A percentile compares a stretch with the other conserved stretches of the same genome.
phyloP scores from a whole-genome alignment of 2,329 filamentous ascomycete genomes.

The Davidsoniella eucalypti region DNA sequence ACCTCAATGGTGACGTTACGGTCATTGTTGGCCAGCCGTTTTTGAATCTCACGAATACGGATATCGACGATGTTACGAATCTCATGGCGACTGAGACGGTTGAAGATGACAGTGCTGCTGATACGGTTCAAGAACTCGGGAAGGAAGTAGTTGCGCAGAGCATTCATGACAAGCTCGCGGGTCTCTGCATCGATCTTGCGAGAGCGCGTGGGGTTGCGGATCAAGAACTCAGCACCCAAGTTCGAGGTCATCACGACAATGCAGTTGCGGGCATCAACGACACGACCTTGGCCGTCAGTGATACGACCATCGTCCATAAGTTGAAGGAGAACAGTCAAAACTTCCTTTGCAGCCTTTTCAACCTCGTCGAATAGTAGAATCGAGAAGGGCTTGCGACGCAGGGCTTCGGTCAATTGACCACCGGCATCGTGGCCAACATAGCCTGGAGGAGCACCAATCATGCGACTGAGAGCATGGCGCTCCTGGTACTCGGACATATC shows the following conservation, averaged over 20 bases:
- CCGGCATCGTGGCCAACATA: constrained; percentile 95
- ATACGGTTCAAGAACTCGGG: constrained; percentile 98
- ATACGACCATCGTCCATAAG: constrained; percentile 99
- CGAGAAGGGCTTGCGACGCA: constrained; percentile 89
- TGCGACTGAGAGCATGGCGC: constrained; percentile 81
- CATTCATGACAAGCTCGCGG: constrained; percentile 74
- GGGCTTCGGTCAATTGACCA: constrained; percentile 85
- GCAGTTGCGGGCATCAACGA: constrained; percentile 92
- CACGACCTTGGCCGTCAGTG: constrained; percentile 88
- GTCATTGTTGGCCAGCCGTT: constrained; percentile 68
- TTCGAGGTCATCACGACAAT: constrained; percentile 99
- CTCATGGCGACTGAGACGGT: constrained; percentile 75
- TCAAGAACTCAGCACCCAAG: constrained; percentile 83
- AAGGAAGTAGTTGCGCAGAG: constrained; percentile 88
- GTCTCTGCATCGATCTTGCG: constrained; percentile 77
- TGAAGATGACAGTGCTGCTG: constrained; percentile 93
- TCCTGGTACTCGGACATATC: constrained; percentile 99
- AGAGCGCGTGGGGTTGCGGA: constrained; percentile 59
- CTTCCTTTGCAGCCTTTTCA: constrained; percentile 95
- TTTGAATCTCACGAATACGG: constrained; percentile 75
- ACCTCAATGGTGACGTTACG: constrained; percentile 77
- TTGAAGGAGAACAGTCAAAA: constrained; percentile 91
- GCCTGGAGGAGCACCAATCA: constrained; percentile 94
- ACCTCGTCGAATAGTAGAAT: constrained; percentile 97
- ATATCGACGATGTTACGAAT: constrained; percentile 94